Percentiles rank a stretch among this genome's conserved stretches.
These are phyloP conservation scores for Pseudocercospora musae DNA, from an alignment of 2,329 filamentous ascomycete species.

Conservation along the genomic window DNA sequence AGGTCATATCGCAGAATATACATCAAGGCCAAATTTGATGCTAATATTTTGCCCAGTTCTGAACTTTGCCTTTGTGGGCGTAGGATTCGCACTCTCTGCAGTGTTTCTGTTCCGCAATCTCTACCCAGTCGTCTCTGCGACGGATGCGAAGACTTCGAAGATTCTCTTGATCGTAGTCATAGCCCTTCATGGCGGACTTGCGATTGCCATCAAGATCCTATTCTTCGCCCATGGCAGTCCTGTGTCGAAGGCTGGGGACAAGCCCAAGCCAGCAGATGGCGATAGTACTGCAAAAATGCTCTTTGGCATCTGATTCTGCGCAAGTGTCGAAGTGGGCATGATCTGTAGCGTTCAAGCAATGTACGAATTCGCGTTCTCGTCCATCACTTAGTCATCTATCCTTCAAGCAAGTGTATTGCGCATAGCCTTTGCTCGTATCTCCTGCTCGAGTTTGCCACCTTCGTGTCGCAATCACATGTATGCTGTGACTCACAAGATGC, in stretches of 20 bases:
- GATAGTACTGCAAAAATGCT: conserved; percentile 14
- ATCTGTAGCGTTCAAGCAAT: neutral
- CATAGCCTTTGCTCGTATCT: too few species aligned
- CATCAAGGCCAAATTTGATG: neutral
- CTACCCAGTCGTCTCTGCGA: conserved; percentile 81
- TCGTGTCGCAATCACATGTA: neutral
- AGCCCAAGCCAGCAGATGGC: conserved; percentile 13
- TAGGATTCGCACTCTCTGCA: conserved; percentile 80
- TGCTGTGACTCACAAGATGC: neutral
- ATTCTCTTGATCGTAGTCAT: conserved; percentile 80
- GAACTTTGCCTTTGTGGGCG: conserved; percentile 89
- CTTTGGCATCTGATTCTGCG: neutral
- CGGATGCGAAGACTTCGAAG: conserved; percentile 88
- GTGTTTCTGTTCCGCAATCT: conserved; percentile 81
- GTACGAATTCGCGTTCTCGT: neutral
- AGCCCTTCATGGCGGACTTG: conserved; percentile 79
- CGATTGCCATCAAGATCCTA: conserved; percentile 90
- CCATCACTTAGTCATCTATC: neutral
- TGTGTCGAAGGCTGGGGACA: conserved; percentile 31
- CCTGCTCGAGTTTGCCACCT: neutral
- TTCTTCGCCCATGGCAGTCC: conserved; percentile 70
- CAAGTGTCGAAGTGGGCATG: neutral
- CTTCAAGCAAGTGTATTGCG: too few species aligned
- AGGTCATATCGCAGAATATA: conserved; percentile 23
- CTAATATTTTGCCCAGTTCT: conserved; percentile 51